Base-by-base conservation (phyloP, 495 filamentous ascomycete genomes). In the Daldinia vernicosa region DNA sequence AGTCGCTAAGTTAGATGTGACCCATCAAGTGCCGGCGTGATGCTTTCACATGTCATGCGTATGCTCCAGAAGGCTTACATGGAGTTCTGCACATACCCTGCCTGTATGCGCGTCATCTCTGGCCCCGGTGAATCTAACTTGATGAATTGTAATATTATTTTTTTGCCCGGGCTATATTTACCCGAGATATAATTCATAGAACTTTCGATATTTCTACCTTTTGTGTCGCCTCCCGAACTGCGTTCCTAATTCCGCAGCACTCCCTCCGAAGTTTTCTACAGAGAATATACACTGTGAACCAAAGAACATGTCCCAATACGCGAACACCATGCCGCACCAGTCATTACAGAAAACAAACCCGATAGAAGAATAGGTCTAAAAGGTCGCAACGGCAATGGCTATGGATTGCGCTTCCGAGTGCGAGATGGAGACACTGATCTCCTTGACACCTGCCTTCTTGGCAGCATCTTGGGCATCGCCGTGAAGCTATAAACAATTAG, bases 391-490 rank as follows among this genome's bases (percentile, higher is more conserved):
- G 2, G 96, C 95, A 76, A 99, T 90, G 33, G 95, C 95, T 68
- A 97, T 92, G 56, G 95, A 93, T 79, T 98, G 95, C 33, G 84
- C 87, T 71, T 97, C 94, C 45, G 89, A 95, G 77, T 99, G 96
- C 67, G 93, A 96, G 74, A 99, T 97, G 76, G 93, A 97, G 58
- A 99, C 93, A 66, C 84, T 92, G 65, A 98, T 89, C 28, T 86
- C 85, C 83, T 96, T 97, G 15, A 97, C 88, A 51, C 94, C 94
- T 47, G 90, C 93, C 72, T 91, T 85, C 74, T 90, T 89, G 8
- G 95, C 96, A 43, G 92, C 93, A 57, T 85, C 81, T 65, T 91
- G 86, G 17, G 96, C 95, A 60, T 89, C 88, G 74, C 95, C 96
- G 72, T 93, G 89, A 43, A 99, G 87, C 94, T 95, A 66, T 54